Evolutionary conservation across 306 rosid species (phyloP).

Genomic region (Ormosia semicastrata): DNA sequence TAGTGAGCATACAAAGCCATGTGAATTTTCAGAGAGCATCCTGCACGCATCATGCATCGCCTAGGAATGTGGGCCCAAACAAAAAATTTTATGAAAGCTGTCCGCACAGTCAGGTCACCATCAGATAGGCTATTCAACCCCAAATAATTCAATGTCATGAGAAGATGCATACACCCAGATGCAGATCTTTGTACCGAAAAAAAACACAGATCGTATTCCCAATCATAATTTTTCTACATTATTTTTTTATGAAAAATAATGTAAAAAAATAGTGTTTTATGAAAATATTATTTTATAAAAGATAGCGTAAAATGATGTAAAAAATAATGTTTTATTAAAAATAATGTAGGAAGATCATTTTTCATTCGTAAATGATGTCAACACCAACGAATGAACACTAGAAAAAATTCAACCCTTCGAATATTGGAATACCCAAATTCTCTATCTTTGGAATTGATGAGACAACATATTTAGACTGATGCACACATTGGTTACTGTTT

Average conservation of each 20-base stretch:
- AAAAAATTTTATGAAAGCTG: not conserved
- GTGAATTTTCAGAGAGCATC: conserved; percentile 36
- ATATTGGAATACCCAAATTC: no score
- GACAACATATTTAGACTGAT: not conserved
- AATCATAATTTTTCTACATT: no score
- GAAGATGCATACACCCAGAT: not conserved
- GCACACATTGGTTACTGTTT: not conserved
- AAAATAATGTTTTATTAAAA: no score
- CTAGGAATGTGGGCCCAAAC: conserved; percentile 15
- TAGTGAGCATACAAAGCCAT: conserved; percentile 21
- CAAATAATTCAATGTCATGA: not conserved
- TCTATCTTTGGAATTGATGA: not conserved
- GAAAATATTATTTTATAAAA: no score
- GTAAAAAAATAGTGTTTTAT: no score
- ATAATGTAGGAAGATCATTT: no score
- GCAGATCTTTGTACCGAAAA: no score
- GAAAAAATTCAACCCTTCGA: not conserved
- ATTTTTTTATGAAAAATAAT: no score
- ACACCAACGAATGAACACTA: not conserved
- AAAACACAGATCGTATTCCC: not conserved
- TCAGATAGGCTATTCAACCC: not conserved
- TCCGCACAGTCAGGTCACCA: not conserved
- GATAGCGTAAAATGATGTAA: no score
- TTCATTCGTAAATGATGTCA: conserved; percentile 19
- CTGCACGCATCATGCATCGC: conserved; percentile 8